Base-by-base conservation (phyloP, 208 protist genomes). In the Strigomonas galati region DNA sequence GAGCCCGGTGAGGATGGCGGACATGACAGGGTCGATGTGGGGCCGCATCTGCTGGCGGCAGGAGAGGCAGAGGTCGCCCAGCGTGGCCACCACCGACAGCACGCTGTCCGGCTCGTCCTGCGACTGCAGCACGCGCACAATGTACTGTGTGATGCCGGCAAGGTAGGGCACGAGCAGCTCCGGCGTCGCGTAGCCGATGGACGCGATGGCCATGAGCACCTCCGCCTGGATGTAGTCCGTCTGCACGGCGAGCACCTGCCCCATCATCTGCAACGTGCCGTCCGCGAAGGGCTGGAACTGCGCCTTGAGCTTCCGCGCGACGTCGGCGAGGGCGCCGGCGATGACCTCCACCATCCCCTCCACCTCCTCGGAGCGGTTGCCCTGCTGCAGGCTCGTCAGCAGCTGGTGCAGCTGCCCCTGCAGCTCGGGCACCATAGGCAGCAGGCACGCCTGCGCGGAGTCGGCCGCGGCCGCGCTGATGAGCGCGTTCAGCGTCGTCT, bases 41-140 rank as follows among this genome's bases (percentile, higher is more conserved):
- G 84, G 85, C 31, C 62, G 24, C 28, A 98, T 59, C 19, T 82
- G 70, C 17, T 64, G 56, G 12, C 79, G 76, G 24, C 98, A 85
- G 31, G 85, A 78, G 53, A 94, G 81, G 61, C 84, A 87, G n/a
- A 99, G 75, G 85, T 99, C 97, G 55, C 94, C 93, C n/a, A 98
- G 66, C 0, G 97, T 84, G 37, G 87, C 93, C 23, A 99, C 88
- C 17, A 97, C 86, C 32, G 87, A 73, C 44, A 68, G 70, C 61
- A 95, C 89, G 12, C 97, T 83, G 37, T 89, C 79, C 14, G 79
- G 76, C 43, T 97, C 85, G 64, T 98, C 85, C 19, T 92, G 81
- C 37, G 78, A 80, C 46, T 81, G 58, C 30, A 98, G 68, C 23
- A 78, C 81, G 12, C 64, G 74, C 3, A 90, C n/a, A 0, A 99